Evolutionary conservation across 148 eudicot genomes (phyloP).

Genomic region (Cornus kousa): DNA sequence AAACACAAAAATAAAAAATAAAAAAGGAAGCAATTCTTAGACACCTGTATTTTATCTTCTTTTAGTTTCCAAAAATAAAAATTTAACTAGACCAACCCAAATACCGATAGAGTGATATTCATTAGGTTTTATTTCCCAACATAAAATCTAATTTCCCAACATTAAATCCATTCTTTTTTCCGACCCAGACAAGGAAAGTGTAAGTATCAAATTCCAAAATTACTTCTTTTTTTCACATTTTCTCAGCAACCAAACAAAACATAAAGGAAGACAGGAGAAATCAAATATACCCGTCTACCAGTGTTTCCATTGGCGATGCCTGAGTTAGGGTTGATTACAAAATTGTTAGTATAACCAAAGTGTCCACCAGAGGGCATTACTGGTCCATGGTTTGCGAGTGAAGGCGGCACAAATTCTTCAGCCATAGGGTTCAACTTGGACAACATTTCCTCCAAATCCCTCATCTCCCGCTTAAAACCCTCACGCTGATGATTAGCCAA

Average conservation of each 20-base stretch:
- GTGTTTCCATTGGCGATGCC: slow-evolving; percentile 37
- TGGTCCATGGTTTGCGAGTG: slow-evolving; percentile 20
- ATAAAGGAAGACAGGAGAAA: not conserved
- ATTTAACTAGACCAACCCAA: not conserved
- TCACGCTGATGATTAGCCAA: slow-evolving; percentile 8
- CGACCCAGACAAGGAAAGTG: not conserved
- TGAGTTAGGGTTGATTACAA: slow-evolving; percentile 34
- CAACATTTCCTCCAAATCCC: slow-evolving; percentile 70
- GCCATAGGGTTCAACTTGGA: slow-evolving; percentile 87
- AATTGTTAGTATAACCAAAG: slow-evolving; percentile 40
- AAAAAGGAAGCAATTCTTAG: too few relatives aligned
- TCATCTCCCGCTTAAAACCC: slow-evolving; percentile 56
- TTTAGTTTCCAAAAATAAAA: not conserved
- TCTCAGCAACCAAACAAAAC: not conserved
- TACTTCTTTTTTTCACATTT: not conserved
- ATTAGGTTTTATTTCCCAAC: too few relatives aligned
- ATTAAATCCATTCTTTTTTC: not conserved
- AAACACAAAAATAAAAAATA: not conserved
- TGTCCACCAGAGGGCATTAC: slow-evolving; percentile 17
- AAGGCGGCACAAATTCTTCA: slow-evolving; percentile 70
- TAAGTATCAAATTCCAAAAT: not conserved
- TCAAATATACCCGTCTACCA: slow-evolving; percentile 51
- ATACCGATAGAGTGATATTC: not conserved
- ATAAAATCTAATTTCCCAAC: not conserved
- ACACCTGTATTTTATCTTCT: not conserved